Percentiles rank a stretch among this genome's conserved stretches.
Evolutionary conservation across 495 filamentous ascomycete species (phyloP).

Genomic region (Aspergillus affinis): DNA sequence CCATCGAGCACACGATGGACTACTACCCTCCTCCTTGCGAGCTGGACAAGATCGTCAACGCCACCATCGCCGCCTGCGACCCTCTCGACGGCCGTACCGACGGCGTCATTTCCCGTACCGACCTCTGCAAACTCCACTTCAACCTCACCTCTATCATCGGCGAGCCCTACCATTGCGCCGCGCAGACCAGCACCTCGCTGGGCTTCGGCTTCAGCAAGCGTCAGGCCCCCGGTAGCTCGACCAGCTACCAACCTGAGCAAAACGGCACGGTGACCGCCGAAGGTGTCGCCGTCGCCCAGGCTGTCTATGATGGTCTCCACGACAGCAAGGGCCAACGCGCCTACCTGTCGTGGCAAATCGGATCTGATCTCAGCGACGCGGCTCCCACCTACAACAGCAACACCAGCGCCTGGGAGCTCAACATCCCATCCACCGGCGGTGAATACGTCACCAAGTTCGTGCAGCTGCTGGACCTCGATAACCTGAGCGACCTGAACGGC

Average conservation of each 20-base stretch:
- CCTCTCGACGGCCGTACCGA: constrained; percentile 51
- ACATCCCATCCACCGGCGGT: constrained; percentile 25
- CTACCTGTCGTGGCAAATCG: constrained; percentile 36
- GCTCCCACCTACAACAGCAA: constrained; percentile 21
- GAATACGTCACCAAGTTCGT: constrained; percentile 29
- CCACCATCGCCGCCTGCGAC: constrained; percentile 53
- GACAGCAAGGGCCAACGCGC: constrained; percentile 31
- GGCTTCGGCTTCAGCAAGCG: constrained; percentile 40
- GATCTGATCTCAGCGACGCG: constrained; percentile 30
- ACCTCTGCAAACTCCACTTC: constrained; percentile 50
- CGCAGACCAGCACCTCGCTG: constrained; percentile 31
- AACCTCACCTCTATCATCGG: constrained; percentile 47
- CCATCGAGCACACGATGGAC: constrained; percentile 44
- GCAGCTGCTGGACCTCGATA: constrained; percentile 27
- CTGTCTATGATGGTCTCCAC: constrained; percentile 35
- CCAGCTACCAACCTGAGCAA: constrained; percentile 32
- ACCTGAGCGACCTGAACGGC: constrained; percentile 33
- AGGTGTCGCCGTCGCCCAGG: constrained; percentile 32
- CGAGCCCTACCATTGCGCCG: constrained; percentile 49
- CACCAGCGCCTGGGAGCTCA: constrained; percentile 22
- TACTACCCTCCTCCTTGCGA: constrained; percentile 55
- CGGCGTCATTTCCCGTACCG: constrained; percentile 51
- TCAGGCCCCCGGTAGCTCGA: constrained; percentile 27
- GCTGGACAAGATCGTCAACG: constrained; percentile 49
- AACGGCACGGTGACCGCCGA: constrained; percentile 31